These are phyloP conservation scores for Skeletonema costatum DNA, from an alignment of 108 stramenopile genomes.

Conservation along the genomic window DNA sequence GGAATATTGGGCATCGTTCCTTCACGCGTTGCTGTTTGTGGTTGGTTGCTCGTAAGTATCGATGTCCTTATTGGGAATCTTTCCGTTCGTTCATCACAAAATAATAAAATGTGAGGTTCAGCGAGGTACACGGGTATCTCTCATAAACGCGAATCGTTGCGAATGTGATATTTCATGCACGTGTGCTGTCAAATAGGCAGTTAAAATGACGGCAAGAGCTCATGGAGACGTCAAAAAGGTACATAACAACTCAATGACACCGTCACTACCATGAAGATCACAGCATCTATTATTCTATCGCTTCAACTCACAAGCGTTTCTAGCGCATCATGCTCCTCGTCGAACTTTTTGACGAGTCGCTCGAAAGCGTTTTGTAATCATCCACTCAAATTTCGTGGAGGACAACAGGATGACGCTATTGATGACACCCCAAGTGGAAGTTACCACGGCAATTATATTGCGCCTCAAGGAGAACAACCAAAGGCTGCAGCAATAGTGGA, in stretches of 20 bases:
- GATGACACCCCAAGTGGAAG: conserved; percentile 18
- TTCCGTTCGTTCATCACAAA: too few species aligned
- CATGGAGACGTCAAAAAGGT: too few species aligned
- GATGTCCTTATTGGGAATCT: too few species aligned
- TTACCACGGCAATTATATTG: conserved; percentile 42
- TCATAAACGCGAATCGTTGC: too few species aligned
- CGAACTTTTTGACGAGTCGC: not conserved
- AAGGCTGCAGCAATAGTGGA: conserved; percentile 9
- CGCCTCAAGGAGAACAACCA: conserved; percentile 20
- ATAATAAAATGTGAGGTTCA: too few species aligned
- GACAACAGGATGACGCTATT: conserved; percentile 20
- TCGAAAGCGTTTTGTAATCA: not conserved
- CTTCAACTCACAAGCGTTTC: not conserved
- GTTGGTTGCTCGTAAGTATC: too few species aligned
- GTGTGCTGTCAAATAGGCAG: too few species aligned
- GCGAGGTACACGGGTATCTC: too few species aligned
- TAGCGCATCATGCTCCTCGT: not conserved
- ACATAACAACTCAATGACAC: too few species aligned
- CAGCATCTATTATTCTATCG: not conserved
- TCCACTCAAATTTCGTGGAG: conserved; percentile 32
- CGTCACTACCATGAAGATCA: conserved; percentile 1
- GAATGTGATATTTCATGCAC: too few species aligned
- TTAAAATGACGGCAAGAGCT: too few species aligned
- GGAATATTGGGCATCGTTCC: not conserved
- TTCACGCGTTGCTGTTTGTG: not conserved